A percentile compares a stretch with the other conserved stretches of the same genome.
Conservation (phyloP, 441 rosid species). For the Gossypium lobatum region DNA sequence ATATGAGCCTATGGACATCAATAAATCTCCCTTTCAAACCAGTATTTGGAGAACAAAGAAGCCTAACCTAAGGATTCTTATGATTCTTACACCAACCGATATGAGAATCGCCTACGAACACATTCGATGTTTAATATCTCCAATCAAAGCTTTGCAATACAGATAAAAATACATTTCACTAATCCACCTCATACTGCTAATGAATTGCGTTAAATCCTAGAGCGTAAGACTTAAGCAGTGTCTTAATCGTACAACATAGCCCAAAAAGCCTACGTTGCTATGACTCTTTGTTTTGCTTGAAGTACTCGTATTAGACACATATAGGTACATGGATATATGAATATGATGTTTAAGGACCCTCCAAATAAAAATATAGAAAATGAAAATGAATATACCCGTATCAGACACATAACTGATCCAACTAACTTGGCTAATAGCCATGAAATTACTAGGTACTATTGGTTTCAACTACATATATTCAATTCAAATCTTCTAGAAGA, state of each 20-base stretch:
- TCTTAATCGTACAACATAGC: not conserved
- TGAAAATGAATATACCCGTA: too few species aligned
- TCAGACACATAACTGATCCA: too few species aligned
- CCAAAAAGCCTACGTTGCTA: not conserved
- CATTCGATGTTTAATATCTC: not conserved
- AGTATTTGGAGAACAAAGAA: not conserved
- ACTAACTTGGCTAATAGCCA: too few species aligned
- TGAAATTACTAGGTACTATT: not conserved
- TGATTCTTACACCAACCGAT: not conserved
- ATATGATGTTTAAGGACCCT: too few species aligned
- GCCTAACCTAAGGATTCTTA: not conserved
- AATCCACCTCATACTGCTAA: not conserved
- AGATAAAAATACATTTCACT: too few species aligned
- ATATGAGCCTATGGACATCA: not conserved
- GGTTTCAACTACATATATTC: not conserved
- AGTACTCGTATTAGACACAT: not conserved
- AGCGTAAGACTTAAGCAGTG: not conserved
- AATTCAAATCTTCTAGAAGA: constrained; percentile 3
- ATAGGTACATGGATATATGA: not conserved
- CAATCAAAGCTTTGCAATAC: not conserved
- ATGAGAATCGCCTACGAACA: not conserved
- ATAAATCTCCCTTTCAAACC: not conserved
- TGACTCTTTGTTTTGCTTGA: not conserved
- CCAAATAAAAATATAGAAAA: too few species aligned
- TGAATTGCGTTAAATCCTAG: not conserved